Evolutionary conservation across 2,329 filamentous ascomycete species (phyloP).

Genomic region (Scopulariopsis brevicaulis): DNA sequence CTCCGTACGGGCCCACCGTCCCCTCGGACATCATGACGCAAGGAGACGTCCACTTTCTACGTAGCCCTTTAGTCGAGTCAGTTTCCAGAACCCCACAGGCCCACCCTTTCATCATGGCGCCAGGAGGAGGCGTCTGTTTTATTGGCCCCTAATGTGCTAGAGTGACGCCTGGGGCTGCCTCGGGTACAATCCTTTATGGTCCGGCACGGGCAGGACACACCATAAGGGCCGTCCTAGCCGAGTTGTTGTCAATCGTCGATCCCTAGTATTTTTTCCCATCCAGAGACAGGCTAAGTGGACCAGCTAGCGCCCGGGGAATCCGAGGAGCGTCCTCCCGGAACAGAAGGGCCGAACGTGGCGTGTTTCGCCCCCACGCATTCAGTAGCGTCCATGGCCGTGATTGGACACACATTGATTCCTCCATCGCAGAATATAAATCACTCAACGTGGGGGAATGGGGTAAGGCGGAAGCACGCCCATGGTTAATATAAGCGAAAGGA

Average conservation of each 20-base stretch:
- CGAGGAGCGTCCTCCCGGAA: background rate
- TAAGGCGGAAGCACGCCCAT: no score
- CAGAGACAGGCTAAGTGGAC: background rate
- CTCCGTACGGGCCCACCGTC: background rate
- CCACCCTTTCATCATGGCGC: background rate
- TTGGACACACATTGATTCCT: background rate
- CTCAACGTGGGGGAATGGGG: no score
- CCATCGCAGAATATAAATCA: background rate
- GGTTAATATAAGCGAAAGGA: no score
- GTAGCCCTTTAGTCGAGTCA: no score
- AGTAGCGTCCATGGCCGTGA: background rate
- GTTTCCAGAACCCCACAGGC: background rate
- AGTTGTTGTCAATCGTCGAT: background rate
- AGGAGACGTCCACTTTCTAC: no score
- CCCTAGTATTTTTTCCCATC: background rate
- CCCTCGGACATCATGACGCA: no score
- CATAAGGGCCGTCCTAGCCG: background rate
- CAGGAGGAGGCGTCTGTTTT: background rate
- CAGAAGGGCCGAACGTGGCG: background rate
- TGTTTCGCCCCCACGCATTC: background rate
- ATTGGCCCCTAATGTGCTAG: background rate
- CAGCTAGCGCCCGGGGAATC: background rate
- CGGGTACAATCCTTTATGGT: background rate
- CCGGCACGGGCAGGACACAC: background rate
- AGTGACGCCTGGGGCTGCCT: background rate